Percentiles rank a stretch among this genome's conserved stretches.
These are phyloP conservation scores for Boletus sp. DNA, from an alignment of 1,284 basidiomycete genomes.

Conservation along the genomic window DNA sequence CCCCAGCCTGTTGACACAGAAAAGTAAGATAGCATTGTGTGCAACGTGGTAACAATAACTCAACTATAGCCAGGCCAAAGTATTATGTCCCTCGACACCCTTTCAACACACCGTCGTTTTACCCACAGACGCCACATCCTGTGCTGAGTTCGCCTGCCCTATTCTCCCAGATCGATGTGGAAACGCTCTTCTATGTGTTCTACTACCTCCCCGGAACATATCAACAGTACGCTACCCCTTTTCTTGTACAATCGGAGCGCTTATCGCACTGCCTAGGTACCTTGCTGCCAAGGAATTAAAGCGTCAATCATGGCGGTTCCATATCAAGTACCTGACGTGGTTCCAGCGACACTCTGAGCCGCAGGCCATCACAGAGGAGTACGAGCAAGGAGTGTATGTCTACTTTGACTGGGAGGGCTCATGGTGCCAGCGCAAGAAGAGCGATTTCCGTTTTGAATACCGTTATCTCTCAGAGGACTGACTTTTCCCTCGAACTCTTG, in stretches of 20 bases:
- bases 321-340: conserved; percentile 99
- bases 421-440: conserved; percentile 98
- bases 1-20: conserved; percentile 94
- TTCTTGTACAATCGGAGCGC: conserved; percentile 4
- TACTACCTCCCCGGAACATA: conserved; percentile 97
- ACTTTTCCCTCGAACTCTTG: conserved; percentile 14
- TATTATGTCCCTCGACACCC: conserved; percentile 97
- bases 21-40: conserved; percentile 55
- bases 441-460: conserved; percentile 95
- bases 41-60: conserved; percentile 9
- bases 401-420: conserved; percentile 98
- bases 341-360: conserved; percentile 99
- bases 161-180: conserved; percentile 92
- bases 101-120: conserved; percentile 89
- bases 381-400: conserved; percentile 97
- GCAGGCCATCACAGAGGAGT: conserved; percentile 99
- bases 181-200: conserved; percentile 98
- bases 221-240: conserved; percentile 69
- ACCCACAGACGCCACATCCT: conserved; percentile 85
- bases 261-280: conserved; percentile 52
- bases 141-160: conserved; percentile 83
- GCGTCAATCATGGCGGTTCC: conserved; percentile 98
- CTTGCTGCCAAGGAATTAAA: conserved; percentile 97
- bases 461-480: conserved; percentile 87
- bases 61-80: conserved; percentile 62